Conservation (phyloP, 1,139 yeast species). For the Pichia sp. region DNA sequence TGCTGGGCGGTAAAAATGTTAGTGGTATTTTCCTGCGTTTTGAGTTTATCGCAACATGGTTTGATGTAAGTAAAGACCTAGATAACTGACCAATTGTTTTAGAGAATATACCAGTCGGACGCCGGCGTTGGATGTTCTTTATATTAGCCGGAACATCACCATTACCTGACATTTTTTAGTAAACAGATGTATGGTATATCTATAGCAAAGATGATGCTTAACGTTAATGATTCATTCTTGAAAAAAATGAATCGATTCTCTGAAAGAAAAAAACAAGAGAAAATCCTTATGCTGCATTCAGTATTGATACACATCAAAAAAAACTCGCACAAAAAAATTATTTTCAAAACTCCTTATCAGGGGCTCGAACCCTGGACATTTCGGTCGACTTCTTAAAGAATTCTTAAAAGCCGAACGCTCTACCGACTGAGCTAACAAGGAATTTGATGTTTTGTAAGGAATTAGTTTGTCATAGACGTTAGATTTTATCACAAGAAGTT, state of each 20-base stretch:
- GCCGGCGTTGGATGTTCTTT: constrained; percentile 16
- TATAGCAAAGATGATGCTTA: too few relatives aligned
- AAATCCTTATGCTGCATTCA: too few relatives aligned
- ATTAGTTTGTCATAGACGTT: too few relatives aligned
- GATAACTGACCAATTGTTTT: constrained; percentile 23
- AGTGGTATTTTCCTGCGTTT: constrained; percentile 39
- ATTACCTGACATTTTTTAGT: background rate
- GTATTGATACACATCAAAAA: too few relatives aligned
- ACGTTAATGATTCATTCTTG: too few relatives aligned
- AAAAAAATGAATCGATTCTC: too few relatives aligned
- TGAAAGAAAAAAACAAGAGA: background rate
- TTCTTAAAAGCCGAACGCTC: constrained; percentile 45
- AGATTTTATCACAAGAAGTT: too few relatives aligned
- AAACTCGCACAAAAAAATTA: background rate
- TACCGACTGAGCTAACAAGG: constrained; percentile 41
- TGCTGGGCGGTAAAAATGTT: constrained; percentile 66
- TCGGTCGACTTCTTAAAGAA: constrained; percentile 20
- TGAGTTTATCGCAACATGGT: constrained; percentile 29
- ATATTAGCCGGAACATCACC: background rate
- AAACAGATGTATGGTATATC: background rate
- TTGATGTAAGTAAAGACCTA: constrained; percentile 23
- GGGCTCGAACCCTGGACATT: constrained; percentile 25
- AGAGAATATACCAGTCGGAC: constrained; percentile 22
- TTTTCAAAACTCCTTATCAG: constrained; percentile 16
- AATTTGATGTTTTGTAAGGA: constrained; percentile 1